phyloP scores from a whole-genome alignment of 1,284 basidiomycete species.

The Takashimella koratensis region DNA sequence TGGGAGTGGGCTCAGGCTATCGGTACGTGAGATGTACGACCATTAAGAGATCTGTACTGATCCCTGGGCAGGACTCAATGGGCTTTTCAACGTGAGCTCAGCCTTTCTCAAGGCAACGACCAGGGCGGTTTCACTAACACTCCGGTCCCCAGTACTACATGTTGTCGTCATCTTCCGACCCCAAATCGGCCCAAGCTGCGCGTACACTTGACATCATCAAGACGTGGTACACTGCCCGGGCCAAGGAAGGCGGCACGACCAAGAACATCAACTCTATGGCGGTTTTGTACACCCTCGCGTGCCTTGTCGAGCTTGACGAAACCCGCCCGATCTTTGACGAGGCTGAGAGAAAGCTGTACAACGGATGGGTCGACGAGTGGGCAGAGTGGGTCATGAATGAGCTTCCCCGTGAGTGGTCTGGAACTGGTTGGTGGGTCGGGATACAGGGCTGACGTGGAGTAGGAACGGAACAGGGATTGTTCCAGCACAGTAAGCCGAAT shows the following conservation, averaged over 20 bases:
- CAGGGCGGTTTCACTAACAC: too few species aligned
- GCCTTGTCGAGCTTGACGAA: slow-evolving; percentile 37
- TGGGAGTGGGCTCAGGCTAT: slow-evolving; percentile 26
- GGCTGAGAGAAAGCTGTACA: slow-evolving; percentile 5
- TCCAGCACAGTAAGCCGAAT: slow-evolving; percentile 53
- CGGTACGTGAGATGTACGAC: too few species aligned
- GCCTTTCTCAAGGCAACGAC: too few species aligned
- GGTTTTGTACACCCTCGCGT: slow-evolving; percentile 57
- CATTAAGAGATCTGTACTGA: too few species aligned
- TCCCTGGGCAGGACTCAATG: slow-evolving; percentile 9
- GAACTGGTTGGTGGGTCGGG: not conserved
- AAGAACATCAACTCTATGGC: slow-evolving; percentile 65
- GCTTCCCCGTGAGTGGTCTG: slow-evolving; percentile 47
- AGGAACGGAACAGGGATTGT: slow-evolving; percentile 55
- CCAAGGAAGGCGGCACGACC: slow-evolving; percentile 47
- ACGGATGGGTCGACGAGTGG: slow-evolving; percentile 56
- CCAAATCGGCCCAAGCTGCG: slow-evolving; percentile 1
- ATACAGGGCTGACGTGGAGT: not conserved
- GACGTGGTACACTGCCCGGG: slow-evolving; percentile 15
- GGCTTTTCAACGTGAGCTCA: slow-evolving; percentile 15
- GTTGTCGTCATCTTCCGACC: slow-evolving; percentile 7
- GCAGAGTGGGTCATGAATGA: slow-evolving; percentile 61
- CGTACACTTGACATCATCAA: slow-evolving; percentile 14
- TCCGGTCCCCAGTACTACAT: slow-evolving; percentile 17
- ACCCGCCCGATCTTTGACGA: slow-evolving; percentile 4